These are phyloP conservation scores for Penicillium sp. DNA, from an alignment of 2,329 filamentous ascomycete species.

Conservation along the genomic window DNA sequence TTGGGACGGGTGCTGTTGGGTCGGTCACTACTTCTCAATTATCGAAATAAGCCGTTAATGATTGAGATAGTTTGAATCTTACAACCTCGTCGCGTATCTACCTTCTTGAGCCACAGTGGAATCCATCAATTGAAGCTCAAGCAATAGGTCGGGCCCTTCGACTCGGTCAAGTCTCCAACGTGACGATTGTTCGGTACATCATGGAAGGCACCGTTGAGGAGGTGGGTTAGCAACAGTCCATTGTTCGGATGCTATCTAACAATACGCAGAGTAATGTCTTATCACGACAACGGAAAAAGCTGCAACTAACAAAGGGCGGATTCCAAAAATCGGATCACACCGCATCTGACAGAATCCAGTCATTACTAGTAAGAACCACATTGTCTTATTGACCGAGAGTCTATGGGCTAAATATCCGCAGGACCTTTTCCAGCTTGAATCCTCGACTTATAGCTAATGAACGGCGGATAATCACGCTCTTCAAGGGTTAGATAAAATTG, in stretches of 20 bases:
- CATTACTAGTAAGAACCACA: background rate
- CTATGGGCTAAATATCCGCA: background rate
- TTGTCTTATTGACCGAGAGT: background rate
- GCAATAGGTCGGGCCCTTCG: slow-evolving; percentile 7
- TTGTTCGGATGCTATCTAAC: background rate
- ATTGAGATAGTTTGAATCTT: background rate
- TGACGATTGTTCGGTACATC: slow-evolving; percentile 1
- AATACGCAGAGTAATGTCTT: slow-evolving; percentile 1
- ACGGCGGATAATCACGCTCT: background rate
- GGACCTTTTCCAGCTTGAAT: background rate
- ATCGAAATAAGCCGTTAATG: background rate
- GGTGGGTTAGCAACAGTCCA: background rate
- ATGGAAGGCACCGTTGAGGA: slow-evolving; percentile 6
- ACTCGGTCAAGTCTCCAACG: slow-evolving; percentile 2
- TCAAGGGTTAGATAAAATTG: background rate
- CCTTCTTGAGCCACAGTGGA: slow-evolving; percentile 11
- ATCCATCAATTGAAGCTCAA: slow-evolving; percentile 8
- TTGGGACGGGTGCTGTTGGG: background rate
- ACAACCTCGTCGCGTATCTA: slow-evolving; percentile 3
- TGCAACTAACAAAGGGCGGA: background rate
- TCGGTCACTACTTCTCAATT: background rate
- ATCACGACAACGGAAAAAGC: slow-evolving; percentile 2
- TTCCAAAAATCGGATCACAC: background rate
- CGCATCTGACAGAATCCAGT: background rate
- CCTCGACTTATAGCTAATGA: background rate